These are phyloP conservation scores for Myrmaecium sp. DNA, from an alignment of 2,329 filamentous ascomycete genomes.

Conservation along the genomic window DNA sequence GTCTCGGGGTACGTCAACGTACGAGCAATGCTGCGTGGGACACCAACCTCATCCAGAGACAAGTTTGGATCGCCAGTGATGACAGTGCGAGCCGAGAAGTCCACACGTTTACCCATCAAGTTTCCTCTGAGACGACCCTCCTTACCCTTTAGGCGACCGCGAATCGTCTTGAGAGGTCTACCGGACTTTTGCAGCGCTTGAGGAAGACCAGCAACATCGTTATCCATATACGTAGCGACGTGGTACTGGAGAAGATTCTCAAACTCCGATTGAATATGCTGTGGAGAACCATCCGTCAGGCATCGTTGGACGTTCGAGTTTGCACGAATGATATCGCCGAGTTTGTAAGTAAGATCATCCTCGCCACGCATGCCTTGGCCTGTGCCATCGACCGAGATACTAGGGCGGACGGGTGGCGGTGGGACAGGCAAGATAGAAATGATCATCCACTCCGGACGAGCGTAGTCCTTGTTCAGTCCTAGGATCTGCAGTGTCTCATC, in stretches of 20 bases:
- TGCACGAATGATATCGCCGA: slow-evolving; percentile 94
- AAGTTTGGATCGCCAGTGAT: slow-evolving; percentile 97
- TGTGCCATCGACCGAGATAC: slow-evolving; percentile 92
- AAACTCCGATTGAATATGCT: slow-evolving; percentile 82
- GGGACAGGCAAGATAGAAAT: slow-evolving; percentile 89
- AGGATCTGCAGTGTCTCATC: slow-evolving; percentile 71
- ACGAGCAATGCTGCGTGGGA: slow-evolving; percentile 80
- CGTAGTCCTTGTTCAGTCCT: slow-evolving; percentile 86
- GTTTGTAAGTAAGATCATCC: slow-evolving; percentile 98
- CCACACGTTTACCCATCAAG: slow-evolving; percentile 98
- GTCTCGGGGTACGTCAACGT: slow-evolving; percentile 94
- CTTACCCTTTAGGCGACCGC: slow-evolving; percentile 95
- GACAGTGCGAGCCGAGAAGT: slow-evolving; percentile 98
- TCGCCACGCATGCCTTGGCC: slow-evolving; percentile 86
- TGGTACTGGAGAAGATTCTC: slow-evolving; percentile 90
- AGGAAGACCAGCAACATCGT: slow-evolving; percentile 90
- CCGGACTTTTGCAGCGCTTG: slow-evolving; percentile 95
- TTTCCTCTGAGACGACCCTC: slow-evolving; percentile 96
- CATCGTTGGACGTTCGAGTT: slow-evolving; percentile 90
- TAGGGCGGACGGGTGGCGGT: slow-evolving; percentile 86
- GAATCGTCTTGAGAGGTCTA: slow-evolving; percentile 88
- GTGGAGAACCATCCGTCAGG: slow-evolving; percentile 77
- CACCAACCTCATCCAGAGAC: slow-evolving; percentile 91
- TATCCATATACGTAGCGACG: slow-evolving; percentile 99
- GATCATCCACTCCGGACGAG: slow-evolving; percentile 96